Evolutionary conservation across 1,139 yeast genomes (phyloP).

Genomic region (Arxiozyma telluris): DNA sequence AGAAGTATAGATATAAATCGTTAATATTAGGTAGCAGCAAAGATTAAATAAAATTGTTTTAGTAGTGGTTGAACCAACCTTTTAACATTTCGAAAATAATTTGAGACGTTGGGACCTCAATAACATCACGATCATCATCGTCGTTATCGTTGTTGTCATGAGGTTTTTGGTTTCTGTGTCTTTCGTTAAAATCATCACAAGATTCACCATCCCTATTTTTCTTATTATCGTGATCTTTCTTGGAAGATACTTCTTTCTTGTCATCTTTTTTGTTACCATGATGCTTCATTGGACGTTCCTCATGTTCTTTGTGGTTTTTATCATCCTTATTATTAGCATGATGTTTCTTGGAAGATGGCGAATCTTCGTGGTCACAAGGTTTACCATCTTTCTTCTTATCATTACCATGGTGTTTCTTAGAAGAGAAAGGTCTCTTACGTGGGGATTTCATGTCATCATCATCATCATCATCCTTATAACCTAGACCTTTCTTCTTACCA

Average conservation of each 20-base stretch:
- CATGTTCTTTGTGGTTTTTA: too few species aligned
- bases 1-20: too few species aligned
- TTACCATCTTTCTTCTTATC: not conserved
- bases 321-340: not conserved
- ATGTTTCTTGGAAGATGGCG: not conserved
- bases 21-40: not conserved
- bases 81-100: constrained; percentile 2
- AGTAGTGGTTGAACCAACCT: constrained; percentile 1
- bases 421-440: not conserved
- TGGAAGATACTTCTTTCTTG: not conserved
- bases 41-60: not conserved
- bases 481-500: not conserved
- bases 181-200: not conserved
- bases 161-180: not conserved
- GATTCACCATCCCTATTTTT: not conserved
- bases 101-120: not conserved
- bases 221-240: not conserved
- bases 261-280: not conserved
- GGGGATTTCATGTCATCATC: not conserved
- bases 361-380: not conserved
- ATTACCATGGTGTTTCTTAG: not conserved
- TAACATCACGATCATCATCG: not conserved
- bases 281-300: not conserved
- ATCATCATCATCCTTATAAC: too few species aligned
- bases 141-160: not conserved